Evolutionary conservation across 1,139 yeast species (phyloP), one percentile per base, ranked within the genome.

Genomic region (Hansenula sp.): DNA sequence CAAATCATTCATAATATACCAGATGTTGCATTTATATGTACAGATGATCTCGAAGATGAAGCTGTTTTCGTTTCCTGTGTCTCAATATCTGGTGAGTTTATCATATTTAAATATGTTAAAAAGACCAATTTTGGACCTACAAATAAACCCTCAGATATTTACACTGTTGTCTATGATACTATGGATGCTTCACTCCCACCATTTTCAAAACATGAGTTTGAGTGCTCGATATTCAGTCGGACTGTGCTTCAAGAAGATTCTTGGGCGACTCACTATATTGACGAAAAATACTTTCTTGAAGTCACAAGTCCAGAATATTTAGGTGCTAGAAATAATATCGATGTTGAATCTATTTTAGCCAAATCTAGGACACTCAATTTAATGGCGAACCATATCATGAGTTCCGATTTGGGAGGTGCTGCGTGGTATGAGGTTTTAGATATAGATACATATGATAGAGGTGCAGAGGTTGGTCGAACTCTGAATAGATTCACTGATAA

Each of bases 1-100:
- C 69, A 64, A 36, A 45, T 82, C 14, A 54, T 69, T 11, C 82
- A 79, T 50, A 82, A 82, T 51, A 68, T 82, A 13, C 88, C 89
- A 0, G 77, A 71, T 41, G 73, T 79, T 2, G 61, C 72, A 21
- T 67, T 79, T 40, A 48, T 73, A 3, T 51, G 50, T 6, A 56
- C 58, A 22, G 50, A 50, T 2, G 50, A 41, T 5, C 45, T 39
- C n/a, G 26, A 31, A 2, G 33, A 31, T 3, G 13, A 21, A 5
- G 43, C 36, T 1, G 43, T 57, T 2, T 45, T 50, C 12, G 51
- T 55, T n/a, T 55, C 71, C 2, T 72, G 77, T 46, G 69, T 66
- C 0, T 69, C 77, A 0, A 74, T 78, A 2, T 65, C 73, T 2
- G 75, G 77, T 1, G 82, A 77, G 47, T 46, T 77, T 13, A 50